phyloP scores from a whole-genome alignment of 768 basidiomycete genomes.

The Agaricus blazei region DNA sequence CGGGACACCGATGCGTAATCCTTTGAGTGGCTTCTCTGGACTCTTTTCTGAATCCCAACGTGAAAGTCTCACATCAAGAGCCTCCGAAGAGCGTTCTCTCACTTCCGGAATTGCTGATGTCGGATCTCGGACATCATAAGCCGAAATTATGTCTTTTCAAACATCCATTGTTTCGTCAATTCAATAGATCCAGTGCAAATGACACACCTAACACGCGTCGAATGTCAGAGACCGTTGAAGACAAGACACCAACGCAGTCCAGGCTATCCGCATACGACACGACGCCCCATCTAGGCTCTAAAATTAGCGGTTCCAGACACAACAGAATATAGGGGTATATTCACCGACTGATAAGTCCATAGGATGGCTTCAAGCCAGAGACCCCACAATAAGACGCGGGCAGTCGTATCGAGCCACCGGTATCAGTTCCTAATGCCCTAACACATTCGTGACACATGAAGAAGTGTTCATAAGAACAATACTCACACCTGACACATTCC shows the following conservation, averaged over 20 bases:
- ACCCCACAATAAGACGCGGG: conserved; percentile 94
- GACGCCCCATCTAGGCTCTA: conserved; percentile 67
- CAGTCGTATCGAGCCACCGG: conserved; percentile 89
- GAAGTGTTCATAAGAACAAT: neutral
- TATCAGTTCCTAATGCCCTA: conserved; percentile 91
- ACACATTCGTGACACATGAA: neutral
- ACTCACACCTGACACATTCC: conserved; percentile 82
- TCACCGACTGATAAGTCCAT: conserved; percentile 84
- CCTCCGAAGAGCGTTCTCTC: conserved; percentile 18
- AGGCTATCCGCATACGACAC: conserved; percentile 93
- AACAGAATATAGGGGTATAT: conserved; percentile 12
- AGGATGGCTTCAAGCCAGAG: conserved; percentile 91
- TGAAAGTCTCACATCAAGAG: conserved; percentile 13
- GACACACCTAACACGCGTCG: conserved; percentile 60
- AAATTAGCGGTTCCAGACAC: neutral
- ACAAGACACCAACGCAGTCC: conserved; percentile 89
- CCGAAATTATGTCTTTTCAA: conserved; percentile 38
- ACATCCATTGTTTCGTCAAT: neutral
- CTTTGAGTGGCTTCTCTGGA: conserved; percentile 26
- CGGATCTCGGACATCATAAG: conserved; percentile 67
- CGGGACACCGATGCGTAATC: conserved; percentile 72
- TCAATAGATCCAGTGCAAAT: neutral
- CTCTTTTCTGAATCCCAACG: neutral
- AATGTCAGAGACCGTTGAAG: conserved; percentile 43
- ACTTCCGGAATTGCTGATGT: conserved; percentile 53